Conservation (phyloP, 805 yeast species). For the Wickerhamomyces chaumierensis region DNA sequence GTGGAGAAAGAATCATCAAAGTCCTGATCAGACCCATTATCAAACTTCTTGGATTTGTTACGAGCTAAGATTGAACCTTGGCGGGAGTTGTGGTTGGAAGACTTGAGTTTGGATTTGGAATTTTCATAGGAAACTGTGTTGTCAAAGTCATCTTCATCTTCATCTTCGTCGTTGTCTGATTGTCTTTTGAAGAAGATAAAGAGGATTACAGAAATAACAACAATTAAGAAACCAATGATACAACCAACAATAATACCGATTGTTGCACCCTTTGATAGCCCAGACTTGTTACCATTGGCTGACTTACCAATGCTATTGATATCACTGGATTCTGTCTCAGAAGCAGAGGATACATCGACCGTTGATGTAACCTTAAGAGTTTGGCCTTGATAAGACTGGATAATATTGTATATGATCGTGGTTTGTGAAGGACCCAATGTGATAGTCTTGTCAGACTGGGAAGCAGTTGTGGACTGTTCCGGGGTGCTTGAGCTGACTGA, state of each 20-base stretch:
- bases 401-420: slow-evolving; percentile 5
- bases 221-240: slow-evolving; percentile 31
- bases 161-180: slow-evolving; percentile 7
- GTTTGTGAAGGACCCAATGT: slow-evolving; percentile 9
- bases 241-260: slow-evolving; percentile 53
- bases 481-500: slow-evolving; percentile 4
- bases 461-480: slow-evolving; percentile 5
- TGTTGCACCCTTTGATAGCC: slow-evolving; percentile 34
- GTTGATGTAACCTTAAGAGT: slow-evolving; percentile 7
- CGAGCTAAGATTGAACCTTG: slow-evolving; percentile 5
- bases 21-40: background rate
- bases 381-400: slow-evolving; percentile 8
- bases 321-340: too few relatives aligned
- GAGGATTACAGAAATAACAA: slow-evolving; percentile 14
- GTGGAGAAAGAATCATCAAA: background rate
- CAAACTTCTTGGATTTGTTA: slow-evolving; percentile 4
- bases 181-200: slow-evolving; percentile 9
- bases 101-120: too few relatives aligned
- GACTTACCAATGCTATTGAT: too few relatives aligned
- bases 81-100: slow-evolving; percentile 8
- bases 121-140: too few relatives aligned
- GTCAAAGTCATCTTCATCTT: slow-evolving; percentile 11
- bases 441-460: too few relatives aligned
- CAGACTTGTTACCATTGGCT: too few relatives aligned
- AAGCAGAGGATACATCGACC: slow-evolving; percentile 4